Conservation (phyloP, 768 basidiomycete species). For the Russula griseocarnosa region DNA sequence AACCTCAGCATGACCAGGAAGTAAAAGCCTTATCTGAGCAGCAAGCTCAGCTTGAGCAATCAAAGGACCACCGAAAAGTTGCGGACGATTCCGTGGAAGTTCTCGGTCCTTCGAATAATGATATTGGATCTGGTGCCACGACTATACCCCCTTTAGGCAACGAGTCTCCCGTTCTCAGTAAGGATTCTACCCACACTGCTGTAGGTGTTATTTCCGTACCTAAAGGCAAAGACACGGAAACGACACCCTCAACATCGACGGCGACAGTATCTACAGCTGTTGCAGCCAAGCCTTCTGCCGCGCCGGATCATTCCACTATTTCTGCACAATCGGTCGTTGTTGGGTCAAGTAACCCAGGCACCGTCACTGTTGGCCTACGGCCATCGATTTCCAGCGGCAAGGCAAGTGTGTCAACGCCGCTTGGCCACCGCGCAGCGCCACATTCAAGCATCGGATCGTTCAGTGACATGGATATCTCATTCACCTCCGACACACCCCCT, state of each 20-base stretch:
- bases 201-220: neutral
- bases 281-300: neutral
- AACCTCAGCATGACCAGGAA: conserved; percentile 3
- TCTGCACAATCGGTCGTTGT: neutral
- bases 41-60: neutral
- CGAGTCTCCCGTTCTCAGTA: neutral
- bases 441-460: neutral
- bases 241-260: neutral
- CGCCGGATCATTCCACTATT: neutral
- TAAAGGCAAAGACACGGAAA: neutral
- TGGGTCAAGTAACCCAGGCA: neutral
- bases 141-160: neutral
- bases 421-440: neutral
- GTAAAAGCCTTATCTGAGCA: neutral
- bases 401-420: neutral
- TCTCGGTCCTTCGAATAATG: neutral
- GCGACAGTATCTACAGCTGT: neutral
- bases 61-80: neutral
- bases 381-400: neutral
- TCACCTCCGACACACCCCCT: neutral
- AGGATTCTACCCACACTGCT: neutral
- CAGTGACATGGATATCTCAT: conserved; percentile 14
- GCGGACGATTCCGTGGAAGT: neutral
- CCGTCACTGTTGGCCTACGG: neutral
- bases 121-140: neutral